Percentiles rank a stretch among this genome's conserved stretches.
These are phyloP conservation scores for Thelonectria olida DNA, from an alignment of 2,329 filamentous ascomycete genomes.

Conservation along the genomic window DNA sequence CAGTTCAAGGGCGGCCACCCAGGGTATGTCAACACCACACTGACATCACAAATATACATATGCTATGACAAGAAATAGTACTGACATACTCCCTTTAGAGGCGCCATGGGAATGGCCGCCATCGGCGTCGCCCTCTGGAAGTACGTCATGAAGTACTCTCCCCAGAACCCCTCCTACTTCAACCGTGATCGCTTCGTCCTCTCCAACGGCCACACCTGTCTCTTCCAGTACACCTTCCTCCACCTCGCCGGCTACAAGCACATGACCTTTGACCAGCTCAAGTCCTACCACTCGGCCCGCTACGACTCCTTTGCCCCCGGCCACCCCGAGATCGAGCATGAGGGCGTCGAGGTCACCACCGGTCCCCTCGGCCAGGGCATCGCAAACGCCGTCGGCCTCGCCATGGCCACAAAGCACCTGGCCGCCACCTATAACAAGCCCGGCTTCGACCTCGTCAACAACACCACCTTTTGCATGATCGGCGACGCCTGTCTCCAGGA, in stretches of 20 bases:
- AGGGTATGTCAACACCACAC: slow-evolving; percentile 55
- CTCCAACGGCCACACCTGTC: slow-evolving; percentile 66
- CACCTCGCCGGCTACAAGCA: slow-evolving; percentile 62
- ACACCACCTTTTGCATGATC: slow-evolving; percentile 65
- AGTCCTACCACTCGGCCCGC: slow-evolving; percentile 58
- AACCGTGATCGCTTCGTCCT: slow-evolving; percentile 71
- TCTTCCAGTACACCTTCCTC: slow-evolving; percentile 64
- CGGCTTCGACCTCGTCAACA: slow-evolving; percentile 57
- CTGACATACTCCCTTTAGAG: slow-evolving; percentile 35
- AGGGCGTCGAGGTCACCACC: slow-evolving; percentile 67
- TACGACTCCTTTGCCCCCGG: slow-evolving; percentile 62
- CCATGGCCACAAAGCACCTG: slow-evolving; percentile 65
- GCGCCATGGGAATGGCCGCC: slow-evolving; percentile 68
- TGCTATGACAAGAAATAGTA: too few relatives aligned
- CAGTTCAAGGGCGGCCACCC: slow-evolving; percentile 77
- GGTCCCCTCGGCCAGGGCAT: slow-evolving; percentile 68
- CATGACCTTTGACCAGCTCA: slow-evolving; percentile 67
- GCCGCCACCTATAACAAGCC: slow-evolving; percentile 63
- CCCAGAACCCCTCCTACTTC: slow-evolving; percentile 64
- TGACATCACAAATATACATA: background rate
- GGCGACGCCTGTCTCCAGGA: slow-evolving; percentile 68
- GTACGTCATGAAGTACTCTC: slow-evolving; percentile 69
- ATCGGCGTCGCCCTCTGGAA: slow-evolving; percentile 70
- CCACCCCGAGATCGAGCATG: slow-evolving; percentile 66
- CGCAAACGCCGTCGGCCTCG: slow-evolving; percentile 68